Conservation (phyloP, 352 stramenopile species). For the Pythium scleroteichum region DNA sequence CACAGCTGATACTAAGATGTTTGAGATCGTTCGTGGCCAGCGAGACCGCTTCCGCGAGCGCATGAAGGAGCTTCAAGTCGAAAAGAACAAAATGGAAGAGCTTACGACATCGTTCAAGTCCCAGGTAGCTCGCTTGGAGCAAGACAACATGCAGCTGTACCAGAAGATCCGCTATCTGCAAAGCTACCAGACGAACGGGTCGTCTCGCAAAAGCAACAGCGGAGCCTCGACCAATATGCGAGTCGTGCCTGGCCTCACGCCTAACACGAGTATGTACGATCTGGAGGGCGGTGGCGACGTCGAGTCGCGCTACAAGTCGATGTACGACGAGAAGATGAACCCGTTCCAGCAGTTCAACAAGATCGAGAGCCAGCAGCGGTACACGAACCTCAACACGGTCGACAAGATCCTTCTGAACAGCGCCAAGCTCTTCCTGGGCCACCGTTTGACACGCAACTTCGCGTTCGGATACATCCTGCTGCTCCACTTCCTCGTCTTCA, state of each 20-base stretch:
- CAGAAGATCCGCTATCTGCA: constrained; percentile 90
- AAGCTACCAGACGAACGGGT: constrained; percentile 53
- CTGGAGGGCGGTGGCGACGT: constrained; percentile 42
- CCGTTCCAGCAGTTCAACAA: constrained; percentile 92
- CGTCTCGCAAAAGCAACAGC: constrained; percentile 4
- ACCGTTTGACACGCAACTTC: constrained; percentile 83
- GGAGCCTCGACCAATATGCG: constrained; percentile 14
- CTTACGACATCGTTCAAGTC: constrained; percentile 62
- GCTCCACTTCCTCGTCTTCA: constrained; percentile 84
- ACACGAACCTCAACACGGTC: constrained; percentile 88
- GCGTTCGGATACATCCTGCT: constrained; percentile 84
- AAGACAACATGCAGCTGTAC: constrained; percentile 91
- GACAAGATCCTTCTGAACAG: constrained; percentile 91
- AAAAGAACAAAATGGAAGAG: constrained; percentile 74
- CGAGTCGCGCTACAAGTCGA: constrained; percentile 77
- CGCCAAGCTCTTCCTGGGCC: constrained; percentile 77
- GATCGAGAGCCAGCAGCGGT: constrained; percentile 87
- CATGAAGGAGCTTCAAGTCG: constrained; percentile 76
- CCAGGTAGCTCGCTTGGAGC: constrained; percentile 73
- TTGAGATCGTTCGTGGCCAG: constrained; percentile 81
- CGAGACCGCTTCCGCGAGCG: constrained; percentile 82
- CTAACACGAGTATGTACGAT: constrained; percentile 24
- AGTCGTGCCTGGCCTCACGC: constrained; percentile 21
- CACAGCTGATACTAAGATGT: constrained; percentile 72
- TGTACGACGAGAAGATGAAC: constrained; percentile 93